Evolutionary conservation across 257 asterid species (phyloP), one percentile per base, ranked within the genome.

Genomic region (Fraxinus pennsylvanica): DNA sequence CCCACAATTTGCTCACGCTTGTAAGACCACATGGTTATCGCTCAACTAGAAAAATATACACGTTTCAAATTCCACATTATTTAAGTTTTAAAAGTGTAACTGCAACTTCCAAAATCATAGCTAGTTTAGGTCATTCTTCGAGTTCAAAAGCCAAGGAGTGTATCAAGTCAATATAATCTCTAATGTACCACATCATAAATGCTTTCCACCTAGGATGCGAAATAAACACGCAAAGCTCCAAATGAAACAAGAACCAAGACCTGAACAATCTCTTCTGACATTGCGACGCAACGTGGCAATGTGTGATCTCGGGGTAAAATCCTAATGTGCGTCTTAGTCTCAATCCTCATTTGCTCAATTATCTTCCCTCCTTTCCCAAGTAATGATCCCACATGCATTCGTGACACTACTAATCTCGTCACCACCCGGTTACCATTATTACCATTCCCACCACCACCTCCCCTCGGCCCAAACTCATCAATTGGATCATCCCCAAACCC

Each of bases 221-320:
- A 59, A 21, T 59, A 21, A 22, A 7, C 14, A 7, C 4, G 33
- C 68, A 61, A 22, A 61, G 68, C 32, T 61, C 29, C 68, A 61
- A 79, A 79, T 73, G 76, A 67, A 76, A 77, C 81, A 33, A 70
- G 83, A 75, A 41, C 76, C 38, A 27, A 81, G 74, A 95, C 99
- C 98, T 95, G 99, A 89, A 95, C 99, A 86, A 95, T 95, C 91
- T 95, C 99, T 88, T 95, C 99, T 1, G 97, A 86, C 96, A 93
- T 91, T 1, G 92, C 84, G 76, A 95, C 91, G 79, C 99, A 93
- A 3, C 97, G 96, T 1, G 99, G 99, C 80, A 95, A 84, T 5
- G 88, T 93, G 73, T 93, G 90, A 78, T 95, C 99, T 79, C 99
- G 88, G 0, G 99, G 99, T 84, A 95, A 87, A 86, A 95, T 82